Base-by-base conservation (phyloP, 306 rosid species). In the Citrullus amarus region DNA sequence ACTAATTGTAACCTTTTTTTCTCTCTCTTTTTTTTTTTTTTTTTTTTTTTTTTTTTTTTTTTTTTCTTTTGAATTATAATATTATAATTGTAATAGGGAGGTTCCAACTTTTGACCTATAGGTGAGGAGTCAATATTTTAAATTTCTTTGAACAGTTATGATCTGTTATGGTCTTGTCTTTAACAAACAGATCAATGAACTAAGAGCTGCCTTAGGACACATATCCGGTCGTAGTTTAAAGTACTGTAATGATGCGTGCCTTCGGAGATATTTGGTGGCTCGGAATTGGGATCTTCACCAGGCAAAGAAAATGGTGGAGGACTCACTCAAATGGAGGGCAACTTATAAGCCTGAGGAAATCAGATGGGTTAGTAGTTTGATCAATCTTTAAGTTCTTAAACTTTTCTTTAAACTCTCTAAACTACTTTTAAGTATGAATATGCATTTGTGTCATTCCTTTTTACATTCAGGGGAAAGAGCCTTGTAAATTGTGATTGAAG, bases 321-420 rank as follows among this genome's bases (percentile, higher is more conserved):
- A 89, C 75, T 63, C 98, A 16, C 89, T 95, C 54, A 86, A 82
- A 81, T 95, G 98, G 98, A 91, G 98, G 86, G 80, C 89, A 43
- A 63, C 88, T 70, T 95, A 84, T 65, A 92, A 87, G 85, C 97
- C 98, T 2, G 97, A 95, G 84, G 97, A 95, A 86, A 95, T 88
- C 54, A 93, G 91, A 61, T 95, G 98, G 98, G 98, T 95, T 82
- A 73, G 81, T 77, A 22, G 22, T 22, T n/a, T 46, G 39, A 57
- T 76, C 34, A 17, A 17, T 51, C 44, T 56, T 13, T 16, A 53
- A 53, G 57, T 53, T 53, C 20, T 53, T 41, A 46, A 2, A 17
- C 20, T 13, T 20, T 68, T 18, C 25, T 9, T 51, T 20, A 12
- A 46, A 14, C 54, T 4, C 25, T 17, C 46, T n/a, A 1, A 9